Evolutionary conservation across 352 stramenopile genomes (phyloP).

Genomic region (Phytophthora citrophthora): DNA sequence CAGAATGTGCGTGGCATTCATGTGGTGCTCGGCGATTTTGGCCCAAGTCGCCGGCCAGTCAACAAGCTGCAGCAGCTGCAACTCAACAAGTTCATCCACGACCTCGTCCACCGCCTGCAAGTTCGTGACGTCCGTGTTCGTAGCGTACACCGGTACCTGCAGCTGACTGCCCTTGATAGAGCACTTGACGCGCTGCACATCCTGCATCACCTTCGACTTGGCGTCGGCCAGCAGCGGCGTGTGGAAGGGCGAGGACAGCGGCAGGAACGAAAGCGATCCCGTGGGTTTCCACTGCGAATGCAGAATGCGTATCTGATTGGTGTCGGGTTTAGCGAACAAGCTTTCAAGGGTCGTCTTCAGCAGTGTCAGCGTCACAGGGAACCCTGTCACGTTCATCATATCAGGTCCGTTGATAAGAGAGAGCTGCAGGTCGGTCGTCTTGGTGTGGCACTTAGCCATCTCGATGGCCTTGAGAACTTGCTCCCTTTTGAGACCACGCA

Average conservation of each 20-base stretch:
- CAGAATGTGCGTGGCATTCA: conserved; percentile 67
- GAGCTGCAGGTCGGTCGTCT: conserved; percentile 63
- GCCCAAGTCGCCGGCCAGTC: conserved; percentile 68
- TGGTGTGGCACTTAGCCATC: conserved; percentile 47
- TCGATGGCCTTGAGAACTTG: conserved; percentile 66
- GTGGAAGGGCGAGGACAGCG: conserved; percentile 82
- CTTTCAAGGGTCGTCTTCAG: conserved; percentile 60
- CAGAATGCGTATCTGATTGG: conserved; percentile 78
- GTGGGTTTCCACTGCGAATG: conserved; percentile 82
- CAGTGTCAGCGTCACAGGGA: conserved; percentile 56
- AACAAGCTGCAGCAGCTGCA: conserved; percentile 70
- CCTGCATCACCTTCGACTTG: conserved; percentile 49
- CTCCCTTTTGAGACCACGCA: conserved; percentile 59
- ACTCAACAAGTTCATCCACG: conserved; percentile 51
- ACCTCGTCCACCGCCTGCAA: conserved; percentile 59
- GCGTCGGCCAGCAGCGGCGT: conserved; percentile 54
- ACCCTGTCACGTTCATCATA: conserved; percentile 77
- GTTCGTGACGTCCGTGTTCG: conserved; percentile 54
- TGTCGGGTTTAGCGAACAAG: conserved; percentile 54
- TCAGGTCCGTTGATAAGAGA: conserved; percentile 72
- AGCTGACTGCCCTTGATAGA: conserved; percentile 54
- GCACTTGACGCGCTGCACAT: conserved; percentile 56
- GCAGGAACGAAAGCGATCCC: conserved; percentile 62
- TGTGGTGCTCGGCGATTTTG: conserved; percentile 42
- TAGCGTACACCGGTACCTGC: conserved; percentile 73